These are phyloP conservation scores for Pilatotrama ljubarskyi DNA, from an alignment of 768 basidiomycete species.

Conservation along the genomic window DNA sequence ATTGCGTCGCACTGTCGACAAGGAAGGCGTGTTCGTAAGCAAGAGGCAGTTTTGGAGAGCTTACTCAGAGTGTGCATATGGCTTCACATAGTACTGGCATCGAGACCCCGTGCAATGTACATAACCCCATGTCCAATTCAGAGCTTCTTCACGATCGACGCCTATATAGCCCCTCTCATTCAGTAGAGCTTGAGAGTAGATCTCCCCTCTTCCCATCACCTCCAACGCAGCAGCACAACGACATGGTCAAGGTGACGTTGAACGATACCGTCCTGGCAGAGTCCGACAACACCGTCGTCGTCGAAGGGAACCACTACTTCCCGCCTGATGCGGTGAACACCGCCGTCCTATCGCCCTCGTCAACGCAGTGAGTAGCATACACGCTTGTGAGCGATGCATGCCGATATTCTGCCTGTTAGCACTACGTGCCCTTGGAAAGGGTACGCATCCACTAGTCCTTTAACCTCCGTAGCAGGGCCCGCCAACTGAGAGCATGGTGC, in stretches of 20 bases:
- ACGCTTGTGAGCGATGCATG: neutral
- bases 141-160: slow-evolving; percentile 3
- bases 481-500: too few species aligned
- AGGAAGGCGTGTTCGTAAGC: too few species aligned
- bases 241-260: slow-evolving; percentile 52
- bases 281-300: slow-evolving; percentile 49
- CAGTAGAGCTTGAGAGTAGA: neutral
- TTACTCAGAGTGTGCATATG: neutral
- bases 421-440: slow-evolving; percentile 73
- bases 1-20: too few species aligned
- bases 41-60: neutral
- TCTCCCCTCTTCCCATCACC: neutral
- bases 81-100: too few species aligned
- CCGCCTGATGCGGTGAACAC: slow-evolving; percentile 55
- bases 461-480: too few species aligned
- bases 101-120: too few species aligned
- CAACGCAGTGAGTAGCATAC: slow-evolving; percentile 44
- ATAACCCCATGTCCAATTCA: neutral
- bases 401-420: slow-evolving; percentile 32
- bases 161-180: neutral
- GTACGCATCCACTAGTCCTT: slow-evolving; percentile 36
- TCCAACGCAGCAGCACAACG: neutral
- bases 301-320: slow-evolving; percentile 77
- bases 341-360: slow-evolving; percentile 48
- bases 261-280: slow-evolving; percentile 59